Conservation (phyloP, 805 yeast genomes). For the Candida multigemmis region DNA sequence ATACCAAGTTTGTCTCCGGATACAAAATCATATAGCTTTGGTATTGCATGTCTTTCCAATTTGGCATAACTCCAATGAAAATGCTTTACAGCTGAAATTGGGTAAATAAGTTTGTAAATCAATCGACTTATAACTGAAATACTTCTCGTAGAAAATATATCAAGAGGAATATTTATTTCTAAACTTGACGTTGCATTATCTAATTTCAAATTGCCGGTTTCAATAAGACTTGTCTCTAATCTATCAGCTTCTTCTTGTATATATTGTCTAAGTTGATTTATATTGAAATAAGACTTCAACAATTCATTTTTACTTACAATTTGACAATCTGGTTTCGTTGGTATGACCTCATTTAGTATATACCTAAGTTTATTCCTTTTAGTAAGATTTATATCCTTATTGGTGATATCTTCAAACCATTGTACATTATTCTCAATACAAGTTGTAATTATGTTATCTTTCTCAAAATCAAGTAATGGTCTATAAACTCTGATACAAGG, state of each 20-base stretch:
- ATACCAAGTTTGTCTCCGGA: conserved; percentile 1
- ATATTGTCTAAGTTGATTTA: too few relatives aligned
- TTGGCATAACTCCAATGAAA: conserved; percentile 33
- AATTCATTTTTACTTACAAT: conserved; percentile 6
- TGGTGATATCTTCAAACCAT: conserved; percentile 72
- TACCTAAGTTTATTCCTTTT: conserved; percentile 47
- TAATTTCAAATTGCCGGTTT: too few relatives aligned
- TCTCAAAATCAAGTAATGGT: conserved; percentile 44
- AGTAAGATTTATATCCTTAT: conserved; percentile 44
- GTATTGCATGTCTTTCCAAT: conserved; percentile 21
- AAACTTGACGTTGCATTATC: too few relatives aligned
- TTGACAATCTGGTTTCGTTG: conserved; percentile 6
- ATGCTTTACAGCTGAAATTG: conserved; percentile 21
- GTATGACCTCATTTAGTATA: conserved; percentile 14
- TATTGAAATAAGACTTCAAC: conserved; percentile 5
- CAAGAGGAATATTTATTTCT: too few relatives aligned
- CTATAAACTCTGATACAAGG: conserved; percentile 26
- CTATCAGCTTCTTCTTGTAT: too few relatives aligned
- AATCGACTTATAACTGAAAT: conserved; percentile 16
- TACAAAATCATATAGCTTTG: conserved; percentile 9
- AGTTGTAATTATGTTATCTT: conserved; percentile 35
- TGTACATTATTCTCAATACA: conserved; percentile 29
- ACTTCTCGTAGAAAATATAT: conserved; percentile 1
- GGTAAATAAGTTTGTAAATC: conserved; percentile 15
- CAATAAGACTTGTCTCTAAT: too few relatives aligned